Base-by-base conservation (phyloP, 75 land plant species). In the Pinus tabuliformis region DNA sequence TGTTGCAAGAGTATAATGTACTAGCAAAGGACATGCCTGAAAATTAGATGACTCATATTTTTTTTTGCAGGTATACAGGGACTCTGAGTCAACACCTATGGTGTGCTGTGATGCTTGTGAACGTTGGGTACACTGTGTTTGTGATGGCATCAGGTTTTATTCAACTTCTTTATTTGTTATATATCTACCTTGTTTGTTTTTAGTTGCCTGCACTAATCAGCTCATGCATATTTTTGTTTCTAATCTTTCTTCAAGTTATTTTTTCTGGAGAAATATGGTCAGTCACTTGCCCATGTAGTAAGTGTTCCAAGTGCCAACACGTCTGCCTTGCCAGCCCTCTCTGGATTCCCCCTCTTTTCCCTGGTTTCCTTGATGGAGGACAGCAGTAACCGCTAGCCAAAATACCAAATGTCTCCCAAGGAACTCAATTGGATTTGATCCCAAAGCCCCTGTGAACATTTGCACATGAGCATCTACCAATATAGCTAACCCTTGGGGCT, bases 41-140 rank as follows among this genome's bases (percentile, higher is more conserved):
- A 33, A 17, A 42, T 68, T 42, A 49, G 54, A 36, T 45, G 36
- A 42, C 14, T 42, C 22, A 39, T 26, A 26, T 68, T 4, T 68
- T n/a, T 6, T 22, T 59, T 18, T 30, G 54, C 85, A 97, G 99
- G 99, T 97, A 57, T 97, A 97, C 63, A 84, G 99, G 82, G 99
- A 97, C 78, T 95, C 99, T 72, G 99, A 97, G 77, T 75, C 93
- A 61, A 88, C 98, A 56, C 99, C 99, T 22, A 97, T 97, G 99
- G 95, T 97, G 22, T 97, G 98, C 86, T 97, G 99, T 87, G 99
- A 97, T 83, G 77, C 78, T 80, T 97, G 99, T 82, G 89, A 95
- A 74, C 92, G 87, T 30, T 97, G 99, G 99, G 98, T 97, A 58
- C 99, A 97, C 77, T 94, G 95, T 81, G 80, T 74, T 15, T 97